Evolutionary conservation across 2,329 filamentous ascomycete genomes (phyloP), one percentile per base, ranked within the genome.

Genomic region (Arthrobotrys megalospora): DNA sequence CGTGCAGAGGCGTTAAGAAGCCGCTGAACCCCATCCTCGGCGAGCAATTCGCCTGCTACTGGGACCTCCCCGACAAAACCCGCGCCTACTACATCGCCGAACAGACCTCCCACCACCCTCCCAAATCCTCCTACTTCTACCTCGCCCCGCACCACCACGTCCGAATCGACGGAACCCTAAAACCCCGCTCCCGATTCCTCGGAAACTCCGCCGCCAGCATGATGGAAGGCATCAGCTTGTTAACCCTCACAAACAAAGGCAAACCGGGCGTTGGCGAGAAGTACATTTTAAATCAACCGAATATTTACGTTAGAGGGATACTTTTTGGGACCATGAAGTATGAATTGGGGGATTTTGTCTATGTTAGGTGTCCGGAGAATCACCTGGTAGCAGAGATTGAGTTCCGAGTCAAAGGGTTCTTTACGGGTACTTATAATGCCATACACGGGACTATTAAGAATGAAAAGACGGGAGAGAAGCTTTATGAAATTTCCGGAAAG

Each of bases 281-380:
- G 91, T 98, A 97, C 14, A 93, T 96, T 82, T 86, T 98, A 65
- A 98, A 96, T 3, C 96, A 99, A 83, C 96, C 96, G 16, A 99
- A 99, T 86, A 99, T 99, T 94, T 99, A 99, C 84, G 96, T 95
- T 21, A 90, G 96, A 79, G 95, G 96, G 41, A 98, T 99, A 77
- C 87, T 99, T 7, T 97, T 99, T 82, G 96, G 96, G 58, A 98
- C 97, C 85, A 98, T 99, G 96, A 98, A 97, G 85, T 99, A 98
- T 85, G 96, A 99, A 86, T 90, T 99, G 6, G 96, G 95, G 80
- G 95, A 98, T 84, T 94, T 97, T 86, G 97, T 94, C 84, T 93
- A 94, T 82, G 93, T 99, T 19, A 89, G 91, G 80, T 98, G 96
- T 84, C 93, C 95, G 0, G 95, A 98, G 84, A 89, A 93, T 16